Base-by-base conservation (phyloP, 805 yeast genomes). In the Lipomyces yamadae region DNA sequence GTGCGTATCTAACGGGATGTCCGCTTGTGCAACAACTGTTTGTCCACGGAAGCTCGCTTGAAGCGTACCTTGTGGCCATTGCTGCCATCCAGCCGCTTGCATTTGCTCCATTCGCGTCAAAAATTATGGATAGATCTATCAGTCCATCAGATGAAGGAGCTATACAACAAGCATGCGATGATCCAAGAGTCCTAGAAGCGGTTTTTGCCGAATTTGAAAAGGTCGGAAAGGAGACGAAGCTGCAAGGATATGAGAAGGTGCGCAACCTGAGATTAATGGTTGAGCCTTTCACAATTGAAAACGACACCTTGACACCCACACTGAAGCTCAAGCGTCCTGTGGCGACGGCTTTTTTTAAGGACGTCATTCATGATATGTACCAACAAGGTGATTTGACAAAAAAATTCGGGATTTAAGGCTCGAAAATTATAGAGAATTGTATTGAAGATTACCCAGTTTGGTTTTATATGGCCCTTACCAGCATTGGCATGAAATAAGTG, bases 221-320 rank as follows among this genome's bases (percentile, higher is more conserved):
- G 13, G 74, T 80, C 48, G 76, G 81, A 55, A 69, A 72, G 34
- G 73, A 72, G 52, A 72, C 76, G 33, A 80, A 80, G 52, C 75
- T 88, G 42, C 85, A 84, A 73, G 90, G 91, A 0, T 88, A 86
- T 73, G 93, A 88, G 75, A 85, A 84, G 70, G 67, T 88, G 37
- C 86, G 85, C 75, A 88, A 88, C 70, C 70, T 86, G 37, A 72
- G 76, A 42, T 76, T 87, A 42, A 84, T 78, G 56, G 66, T 85
- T 59, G 91, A 88, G 71, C 91, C 92, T 4, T 78, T 88, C 69
- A 85, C 81, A 48, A 78, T 86, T n/a, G 86, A 83, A 58, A 85
- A 86, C 66, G 87, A 86, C 59, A 83, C 85, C 2, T 76, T 89
- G 45, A 89, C 94, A 1, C 93, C 93, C 50, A 89, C 93, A 39